These are phyloP conservation scores for Naganishia vishniacii DNA, from an alignment of 768 basidiomycete genomes.

Conservation along the genomic window DNA sequence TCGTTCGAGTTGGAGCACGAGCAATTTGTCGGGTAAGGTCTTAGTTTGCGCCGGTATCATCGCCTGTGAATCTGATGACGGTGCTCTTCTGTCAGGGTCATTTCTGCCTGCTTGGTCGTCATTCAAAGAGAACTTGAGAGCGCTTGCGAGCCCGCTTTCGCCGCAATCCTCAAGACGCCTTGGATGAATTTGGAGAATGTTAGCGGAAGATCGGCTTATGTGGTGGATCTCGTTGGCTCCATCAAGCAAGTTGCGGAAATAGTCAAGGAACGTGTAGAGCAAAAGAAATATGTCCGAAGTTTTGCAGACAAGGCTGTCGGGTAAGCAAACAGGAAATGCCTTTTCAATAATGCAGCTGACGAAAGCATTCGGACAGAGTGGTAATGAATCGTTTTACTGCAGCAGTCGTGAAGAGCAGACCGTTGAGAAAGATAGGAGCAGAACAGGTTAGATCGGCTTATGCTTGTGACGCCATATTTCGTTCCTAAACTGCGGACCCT, in stretches of 20 bases:
- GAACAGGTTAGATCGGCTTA: constrained; percentile 65
- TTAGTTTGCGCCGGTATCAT: neutral
- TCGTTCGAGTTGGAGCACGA: constrained; percentile 81
- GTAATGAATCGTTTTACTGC: constrained; percentile 83
- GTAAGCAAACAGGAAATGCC: constrained; percentile 51
- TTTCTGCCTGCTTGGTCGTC: constrained; percentile 73
- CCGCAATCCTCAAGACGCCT: constrained; percentile 66
- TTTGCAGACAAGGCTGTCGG: constrained; percentile 88
- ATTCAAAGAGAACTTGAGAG: constrained; percentile 78
- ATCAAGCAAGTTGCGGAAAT: constrained; percentile 70
- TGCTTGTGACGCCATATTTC: constrained; percentile 1
- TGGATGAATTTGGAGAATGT: constrained; percentile 80
- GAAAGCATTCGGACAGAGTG: constrained; percentile 53
- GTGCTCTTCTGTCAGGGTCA: constrained; percentile 55
- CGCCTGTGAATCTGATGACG: neutral
- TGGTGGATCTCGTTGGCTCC: constrained; percentile 66
- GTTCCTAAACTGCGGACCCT: constrained; percentile 49
- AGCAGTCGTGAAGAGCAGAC: constrained; percentile 79
- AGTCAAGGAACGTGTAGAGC: constrained; percentile 76
- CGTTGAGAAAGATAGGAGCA: constrained; percentile 84
- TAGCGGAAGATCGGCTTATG: constrained; percentile 75
- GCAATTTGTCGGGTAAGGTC: constrained; percentile 73
- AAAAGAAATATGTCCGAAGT: constrained; percentile 90
- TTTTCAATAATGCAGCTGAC: neutral
- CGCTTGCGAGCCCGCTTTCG: constrained; percentile 72